Evolutionary conservation across 345 rosid species (phyloP).

Genomic region (Arabis hirsuta): DNA sequence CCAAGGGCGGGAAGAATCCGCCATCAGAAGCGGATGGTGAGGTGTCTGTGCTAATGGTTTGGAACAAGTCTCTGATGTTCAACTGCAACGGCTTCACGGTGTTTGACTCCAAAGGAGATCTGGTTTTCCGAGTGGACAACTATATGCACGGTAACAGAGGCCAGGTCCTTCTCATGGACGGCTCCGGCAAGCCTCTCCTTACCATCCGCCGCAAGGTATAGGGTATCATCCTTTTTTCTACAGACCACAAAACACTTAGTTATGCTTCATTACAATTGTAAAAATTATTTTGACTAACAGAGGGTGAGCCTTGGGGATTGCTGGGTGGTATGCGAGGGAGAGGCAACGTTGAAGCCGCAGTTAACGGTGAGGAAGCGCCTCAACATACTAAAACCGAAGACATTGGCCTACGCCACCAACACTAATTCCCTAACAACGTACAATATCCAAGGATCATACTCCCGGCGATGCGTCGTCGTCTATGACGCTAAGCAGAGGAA

Average conservation of each 20-base stretch:
- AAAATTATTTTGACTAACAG: conserved; percentile 36
- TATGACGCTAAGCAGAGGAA: conserved; percentile 55
- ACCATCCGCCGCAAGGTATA: conserved; percentile 80
- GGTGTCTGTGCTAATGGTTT: conserved; percentile 59
- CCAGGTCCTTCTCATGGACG: conserved; percentile 86
- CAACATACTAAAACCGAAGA: conserved; percentile 50
- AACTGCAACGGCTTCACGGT: conserved; percentile 86
- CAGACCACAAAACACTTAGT: not conserved
- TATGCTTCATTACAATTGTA: not conserved
- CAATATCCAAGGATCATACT: conserved; percentile 72
- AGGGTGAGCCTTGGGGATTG: conserved; percentile 64
- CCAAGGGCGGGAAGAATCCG: conserved; percentile 28
- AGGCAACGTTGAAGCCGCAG: conserved; percentile 52
- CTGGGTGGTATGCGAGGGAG: conserved; percentile 80
- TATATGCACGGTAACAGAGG: conserved; percentile 55
- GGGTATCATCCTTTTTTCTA: not conserved
- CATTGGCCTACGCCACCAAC: conserved; percentile 57
- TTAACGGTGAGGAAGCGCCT: conserved; percentile 57
- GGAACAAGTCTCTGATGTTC: conserved; percentile 85
- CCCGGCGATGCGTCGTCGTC: conserved; percentile 56
- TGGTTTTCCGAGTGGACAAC: conserved; percentile 72
- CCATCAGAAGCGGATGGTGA: not conserved
- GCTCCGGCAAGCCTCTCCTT: conserved; percentile 74
- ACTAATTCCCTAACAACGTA: conserved; percentile 32
- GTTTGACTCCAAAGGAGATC: conserved; percentile 61